phyloP scores from a whole-genome alignment of 352 stramenopile genomes.

The Discostella stelligera region DNA sequence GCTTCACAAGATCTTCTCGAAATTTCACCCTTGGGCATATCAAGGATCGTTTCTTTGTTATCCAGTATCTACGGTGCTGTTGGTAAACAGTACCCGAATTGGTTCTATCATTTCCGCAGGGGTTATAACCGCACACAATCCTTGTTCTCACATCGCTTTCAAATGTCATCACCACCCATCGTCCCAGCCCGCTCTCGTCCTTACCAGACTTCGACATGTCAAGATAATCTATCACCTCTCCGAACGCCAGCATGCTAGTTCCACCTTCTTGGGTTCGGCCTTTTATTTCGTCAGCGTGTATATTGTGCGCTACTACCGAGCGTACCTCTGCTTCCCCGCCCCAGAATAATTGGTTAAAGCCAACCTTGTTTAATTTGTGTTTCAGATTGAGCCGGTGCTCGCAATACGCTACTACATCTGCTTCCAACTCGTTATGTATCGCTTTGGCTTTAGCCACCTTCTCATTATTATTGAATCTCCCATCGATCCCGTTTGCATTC shows the following conservation, averaged over 20 bases:
- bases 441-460: conserved; percentile 33
- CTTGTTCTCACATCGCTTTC: not conserved
- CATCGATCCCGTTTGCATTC: conserved; percentile 6
- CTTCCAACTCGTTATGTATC: conserved; percentile 32
- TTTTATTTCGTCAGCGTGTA: not conserved
- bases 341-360: not conserved
- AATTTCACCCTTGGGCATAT: conserved; percentile 6
- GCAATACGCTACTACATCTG: conserved; percentile 17
- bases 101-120: not conserved
- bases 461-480: conserved; percentile 17
- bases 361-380: conserved; percentile 27
- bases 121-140: conserved; percentile 7
- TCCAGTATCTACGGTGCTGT: not conserved
- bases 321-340: conserved; percentile 9
- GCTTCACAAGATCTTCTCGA: conserved; percentile 4
- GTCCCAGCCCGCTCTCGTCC: not conserved
- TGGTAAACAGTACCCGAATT: not conserved
- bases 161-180: not conserved
- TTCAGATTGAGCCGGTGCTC: conserved; percentile 23
- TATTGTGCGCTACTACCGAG: conserved; percentile 5
- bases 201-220: conserved; percentile 2
- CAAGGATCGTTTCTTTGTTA: not conserved
- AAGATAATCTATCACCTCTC: not conserved
- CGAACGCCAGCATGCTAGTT: not conserved
- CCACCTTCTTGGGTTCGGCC: not conserved